Conservation (phyloP, 805 yeast genomes). For the Myxozyma sirexii region DNA sequence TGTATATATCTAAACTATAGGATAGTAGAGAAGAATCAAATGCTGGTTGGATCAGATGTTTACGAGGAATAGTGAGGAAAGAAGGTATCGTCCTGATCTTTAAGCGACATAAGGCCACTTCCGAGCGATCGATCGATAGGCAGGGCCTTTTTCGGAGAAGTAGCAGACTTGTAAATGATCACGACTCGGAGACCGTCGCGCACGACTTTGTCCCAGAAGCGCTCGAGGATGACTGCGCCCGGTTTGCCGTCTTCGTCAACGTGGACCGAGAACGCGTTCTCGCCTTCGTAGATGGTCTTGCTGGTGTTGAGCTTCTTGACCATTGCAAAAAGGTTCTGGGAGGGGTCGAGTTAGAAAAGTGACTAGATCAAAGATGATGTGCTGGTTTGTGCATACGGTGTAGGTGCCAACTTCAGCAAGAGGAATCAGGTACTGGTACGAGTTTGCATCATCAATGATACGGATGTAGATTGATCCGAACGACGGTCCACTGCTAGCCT, state of each 20-base stretch:
- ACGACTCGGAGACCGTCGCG: constrained; percentile 33
- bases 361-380: too few species aligned
- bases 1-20: too few species aligned
- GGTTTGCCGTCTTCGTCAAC: constrained; percentile 33
- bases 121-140: constrained; percentile 33
- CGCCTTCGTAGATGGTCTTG: constrained; percentile 28
- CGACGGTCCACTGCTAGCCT: constrained; percentile 4
- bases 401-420: constrained; percentile 26
- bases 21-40: too few species aligned
- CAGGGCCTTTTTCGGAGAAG: constrained; percentile 3
- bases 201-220: constrained; percentile 35
- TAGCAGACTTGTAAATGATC: constrained; percentile 18
- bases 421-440: constrained; percentile 28
- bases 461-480: constrained; percentile 27
- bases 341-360: neutral
- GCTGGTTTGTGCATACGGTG: too few species aligned
- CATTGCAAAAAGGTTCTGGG: constrained; percentile 26
- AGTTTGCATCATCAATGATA: constrained; percentile 15
- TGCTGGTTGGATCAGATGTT: too few species aligned
- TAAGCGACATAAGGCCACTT: constrained; percentile 25
- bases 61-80: constrained; percentile 30
- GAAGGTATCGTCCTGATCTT: constrained; percentile 30
- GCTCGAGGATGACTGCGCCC: constrained; percentile 34
- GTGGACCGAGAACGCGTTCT: constrained; percentile 29
- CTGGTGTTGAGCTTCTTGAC: constrained; percentile 31